Evolutionary conservation across 192 early-diverging fungal species (phyloP), one percentile per base, ranked within the genome.

Genomic region (Backusella liffmaniae): DNA sequence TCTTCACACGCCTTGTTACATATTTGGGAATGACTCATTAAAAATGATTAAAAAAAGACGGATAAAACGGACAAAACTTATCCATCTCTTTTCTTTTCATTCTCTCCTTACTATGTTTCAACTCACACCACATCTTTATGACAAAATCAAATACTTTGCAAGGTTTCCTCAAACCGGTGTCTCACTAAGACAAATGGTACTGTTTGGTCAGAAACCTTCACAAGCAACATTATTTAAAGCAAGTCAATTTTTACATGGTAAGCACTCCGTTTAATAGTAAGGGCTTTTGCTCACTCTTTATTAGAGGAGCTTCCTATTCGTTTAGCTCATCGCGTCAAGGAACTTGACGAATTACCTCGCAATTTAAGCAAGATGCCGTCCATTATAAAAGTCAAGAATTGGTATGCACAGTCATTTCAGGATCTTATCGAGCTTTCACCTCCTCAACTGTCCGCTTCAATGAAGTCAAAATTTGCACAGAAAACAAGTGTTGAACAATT

Each of bases 361-460:
- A 88, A 89, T 39, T 87, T 99, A 39, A 91, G 88, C 72, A 87
- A 96, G 49, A 99, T 97, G 97, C 93, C 92, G 10, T 94, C 94
- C 30, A 93, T 99, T 68, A 79, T 90, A 44, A 88, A 90, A n/a
- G 97, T 99, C 36, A 96, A 96, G 80, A 88, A 95, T 79, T 96
- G 95, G 97, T 99, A 99, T 83, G 92, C 94, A 37, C 94, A 96
- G 67, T 94, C 93, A 62, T 96, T 96, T 84, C 86, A 93, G 30
- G 75, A 68, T 4, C 37, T 76, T 12, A 68, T 70, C 41, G 67
- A 68, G 7, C 29, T 74, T 12, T 18, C 29, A 35, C 39, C 59
- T 46, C 73, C 73, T 23, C 59, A 41, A 26, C 39, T 74, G 4
- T 74, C 73, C 23, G 30, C 29, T 5, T 15, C 37, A 16, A 74